A percentile compares a stretch with the other conserved stretches of the same genome.
phyloP scores from a whole-genome alignment of 805 yeast genomes.

The Ogataea degrootiae region DNA sequence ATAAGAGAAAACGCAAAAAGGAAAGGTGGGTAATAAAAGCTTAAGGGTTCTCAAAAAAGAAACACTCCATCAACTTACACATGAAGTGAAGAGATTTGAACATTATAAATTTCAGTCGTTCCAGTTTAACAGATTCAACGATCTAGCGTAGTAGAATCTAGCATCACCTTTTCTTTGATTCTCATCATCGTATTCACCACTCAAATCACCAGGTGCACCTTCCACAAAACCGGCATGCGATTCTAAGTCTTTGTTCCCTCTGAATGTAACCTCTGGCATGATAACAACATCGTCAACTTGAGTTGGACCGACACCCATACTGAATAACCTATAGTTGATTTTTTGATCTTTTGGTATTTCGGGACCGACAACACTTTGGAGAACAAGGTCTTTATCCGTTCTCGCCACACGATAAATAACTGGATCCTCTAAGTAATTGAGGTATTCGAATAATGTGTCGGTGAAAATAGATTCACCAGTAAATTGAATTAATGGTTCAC shows the following conservation, averaged over 20 bases:
- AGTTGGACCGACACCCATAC: slow-evolving; percentile 26
- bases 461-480: slow-evolving; percentile 30
- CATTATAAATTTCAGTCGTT: background rate
- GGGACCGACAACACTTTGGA: slow-evolving; percentile 24
- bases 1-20: too few relatives aligned
- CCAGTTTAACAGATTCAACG: slow-evolving; percentile 17
- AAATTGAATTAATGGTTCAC: slow-evolving; percentile 28
- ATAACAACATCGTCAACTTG: slow-evolving; percentile 27
- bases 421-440: slow-evolving; percentile 18
- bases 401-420: slow-evolving; percentile 22
- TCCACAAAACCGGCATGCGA: background rate
- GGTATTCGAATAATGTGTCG: slow-evolving; percentile 28
- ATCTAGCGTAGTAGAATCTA: slow-evolving; percentile 23
- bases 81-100: too few relatives aligned
- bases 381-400: slow-evolving; percentile 13
- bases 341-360: slow-evolving; percentile 8
- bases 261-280: slow-evolving; percentile 27
- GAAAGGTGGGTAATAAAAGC: too few relatives aligned
- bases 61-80: too few relatives aligned
- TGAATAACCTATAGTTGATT: slow-evolving; percentile 24
- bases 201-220: slow-evolving; percentile 1
- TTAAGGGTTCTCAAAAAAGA: too few relatives aligned
- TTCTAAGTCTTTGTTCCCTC: slow-evolving; percentile 17
- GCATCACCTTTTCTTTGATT: slow-evolving; percentile 23
- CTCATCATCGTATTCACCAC: slow-evolving; percentile 24